phyloP scores from a whole-genome alignment of 1,139 yeast species.

The Geotrichum phurueaensis region DNA sequence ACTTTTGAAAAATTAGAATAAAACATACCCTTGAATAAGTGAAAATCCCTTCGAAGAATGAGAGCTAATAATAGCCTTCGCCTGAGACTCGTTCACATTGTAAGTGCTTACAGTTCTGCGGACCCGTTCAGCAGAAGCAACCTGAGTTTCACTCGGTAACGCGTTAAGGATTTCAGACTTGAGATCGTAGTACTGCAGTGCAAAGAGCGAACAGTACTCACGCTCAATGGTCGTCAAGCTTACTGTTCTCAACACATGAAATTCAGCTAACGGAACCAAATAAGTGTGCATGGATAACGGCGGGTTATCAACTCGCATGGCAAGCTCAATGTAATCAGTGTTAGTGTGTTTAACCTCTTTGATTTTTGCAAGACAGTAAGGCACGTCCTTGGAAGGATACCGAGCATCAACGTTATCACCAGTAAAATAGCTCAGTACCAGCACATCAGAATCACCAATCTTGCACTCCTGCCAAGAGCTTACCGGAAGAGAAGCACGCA shows the following conservation, averaged over 20 bases:
- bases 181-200: slow-evolving; percentile 74
- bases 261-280: slow-evolving; percentile 24
- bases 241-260: slow-evolving; percentile 65
- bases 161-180: slow-evolving; percentile 60
- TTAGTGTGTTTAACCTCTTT: slow-evolving; percentile 56
- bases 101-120: slow-evolving; percentile 43
- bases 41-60: slow-evolving; percentile 69
- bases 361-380: slow-evolving; percentile 71
- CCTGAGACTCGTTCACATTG: slow-evolving; percentile 80
- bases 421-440: slow-evolving; percentile 53
- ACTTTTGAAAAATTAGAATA: not conserved
- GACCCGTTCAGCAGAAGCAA: slow-evolving; percentile 35
- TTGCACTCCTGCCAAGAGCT: slow-evolving; percentile 47
- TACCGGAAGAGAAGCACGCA: slow-evolving; percentile 68
- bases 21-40: slow-evolving; percentile 67
- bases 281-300: slow-evolving; percentile 15
- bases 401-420: slow-evolving; percentile 28
- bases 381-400: slow-evolving; percentile 21
- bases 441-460: slow-evolving; percentile 68
- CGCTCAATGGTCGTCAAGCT: slow-evolving; percentile 84
- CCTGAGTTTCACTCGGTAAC: slow-evolving; percentile 42
- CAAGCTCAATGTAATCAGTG: slow-evolving; percentile 63
- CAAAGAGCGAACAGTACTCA: slow-evolving; percentile 79
- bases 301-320: slow-evolving; percentile 56
- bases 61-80: slow-evolving; percentile 76